These are phyloP conservation scores for Eutrema salsugineum DNA, from an alignment of 441 rosid genomes.

Conservation along the genomic window DNA sequence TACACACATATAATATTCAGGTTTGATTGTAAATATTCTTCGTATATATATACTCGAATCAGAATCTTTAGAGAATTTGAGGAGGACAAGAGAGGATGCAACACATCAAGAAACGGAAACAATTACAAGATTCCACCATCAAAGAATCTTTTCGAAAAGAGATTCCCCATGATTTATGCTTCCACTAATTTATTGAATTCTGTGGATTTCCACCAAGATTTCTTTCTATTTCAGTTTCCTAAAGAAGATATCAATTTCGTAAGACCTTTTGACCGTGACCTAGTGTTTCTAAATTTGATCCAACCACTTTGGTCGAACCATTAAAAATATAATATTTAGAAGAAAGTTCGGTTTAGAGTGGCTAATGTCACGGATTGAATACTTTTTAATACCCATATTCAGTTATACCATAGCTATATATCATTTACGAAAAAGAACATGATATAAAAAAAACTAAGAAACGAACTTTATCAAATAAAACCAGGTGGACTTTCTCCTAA, in stretches of 20 bases:
- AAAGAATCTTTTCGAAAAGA: conserved; percentile 22
- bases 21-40: conserved; percentile 10
- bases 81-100: conserved; percentile 23
- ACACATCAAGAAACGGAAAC: conserved; percentile 18
- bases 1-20: conserved; percentile 15
- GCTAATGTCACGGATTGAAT: not conserved
- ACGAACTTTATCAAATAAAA: not conserved
- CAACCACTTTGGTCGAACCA: not conserved
- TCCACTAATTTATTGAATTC: conserved; percentile 24
- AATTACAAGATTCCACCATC: conserved; percentile 20
- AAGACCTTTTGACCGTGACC: not conserved
- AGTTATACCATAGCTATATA: not conserved
- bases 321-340: not conserved
- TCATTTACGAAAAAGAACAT: not conserved
- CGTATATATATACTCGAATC: not conserved
- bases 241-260: conserved; percentile 12
- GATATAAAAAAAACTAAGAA: not conserved
- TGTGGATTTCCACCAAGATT: conserved; percentile 30
- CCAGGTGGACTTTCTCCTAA: not conserved
- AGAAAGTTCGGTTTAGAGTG: not conserved
- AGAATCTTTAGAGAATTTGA: conserved; percentile 10
- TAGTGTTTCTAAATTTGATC: conserved; percentile 7
- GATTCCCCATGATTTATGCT: conserved; percentile 30
- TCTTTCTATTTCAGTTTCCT: conserved; percentile 3
- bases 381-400: not conserved